Evolutionary conservation across 441 rosid species (phyloP), one percentile per base, ranked within the genome.

Genomic region (Gossypium davidsonii): DNA sequence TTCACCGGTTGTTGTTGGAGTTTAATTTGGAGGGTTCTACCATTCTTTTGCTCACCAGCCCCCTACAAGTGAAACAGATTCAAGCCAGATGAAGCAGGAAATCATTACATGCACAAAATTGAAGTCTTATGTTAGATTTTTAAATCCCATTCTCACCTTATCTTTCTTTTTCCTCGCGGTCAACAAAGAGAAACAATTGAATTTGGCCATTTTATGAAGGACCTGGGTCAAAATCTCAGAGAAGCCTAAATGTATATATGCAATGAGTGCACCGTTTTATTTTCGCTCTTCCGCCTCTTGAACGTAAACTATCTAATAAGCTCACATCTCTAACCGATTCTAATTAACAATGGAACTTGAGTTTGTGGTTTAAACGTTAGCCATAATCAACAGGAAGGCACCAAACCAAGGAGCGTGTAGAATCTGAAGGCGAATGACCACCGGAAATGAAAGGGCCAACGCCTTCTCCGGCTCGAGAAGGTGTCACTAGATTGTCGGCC

Each of bases 311-410:
- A 31, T 20, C 44, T 12, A 23, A 65, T 42, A 39, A 39, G 53
- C 74, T 80, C 72, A 82, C 87, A 85, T 82, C 86, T 81, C 86
- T 65, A 37, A 66, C 49, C 23, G 23, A 44, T 60, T 44, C 73
- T 46, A 78, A 53, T 62, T 18, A 56, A 42, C 64, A 60, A 20
- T 4, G 51, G 48, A 56, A 10, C 55, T 57, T n/a, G 61, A 62
- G 48, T 18, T 23, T 23, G 56, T 23, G 23, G 66, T 46, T 72
- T 52, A 61, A 69, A 74, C 28, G 74, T 90, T 87, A 94, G 82
- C 92, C 98, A 78, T 90, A 89, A 80, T 90, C 97, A 75, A 90
- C 74, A 1, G 97, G 98, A 78, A 90, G 96, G 28, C 84, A 74
- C 80, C 86, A 81, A 75, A 87, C 78, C 83, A 82, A 75, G 51